Base-by-base conservation (phyloP, 1,284 basidiomycete genomes). In the Ustilago vetiveriae region DNA sequence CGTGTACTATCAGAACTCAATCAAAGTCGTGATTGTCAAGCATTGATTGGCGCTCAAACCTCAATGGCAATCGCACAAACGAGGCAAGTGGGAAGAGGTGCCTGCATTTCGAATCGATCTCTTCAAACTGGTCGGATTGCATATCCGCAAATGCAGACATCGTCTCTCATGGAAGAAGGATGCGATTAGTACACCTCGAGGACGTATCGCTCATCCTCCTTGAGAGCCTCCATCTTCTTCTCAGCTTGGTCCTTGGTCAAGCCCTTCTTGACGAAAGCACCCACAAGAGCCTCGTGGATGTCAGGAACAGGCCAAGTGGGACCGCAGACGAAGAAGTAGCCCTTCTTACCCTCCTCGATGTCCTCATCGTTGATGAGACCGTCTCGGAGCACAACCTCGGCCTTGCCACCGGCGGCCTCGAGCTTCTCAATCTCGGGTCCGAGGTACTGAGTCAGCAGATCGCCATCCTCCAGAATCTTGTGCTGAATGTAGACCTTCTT, bases 221-320 rank as follows among this genome's bases (percentile, higher is more conserved):
- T 98, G 78, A 98, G 84, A 57, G 88, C 86, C 84, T 98, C 94
- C 42, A 98, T 84, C 83, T 90, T 92, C 59, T 88, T 87, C 56
- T 90, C 92, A 3, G 95, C 96, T 54, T 85, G 83, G 66, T 88
- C 86, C 48, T 86, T 84, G 16, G 88, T 86, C 81, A 88, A 85
- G 23, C 89, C 89, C 64, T 89, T 88, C 81, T 89, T 62, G 33
- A 87, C 86, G 64, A 97, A 85, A 2, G 92, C 89, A 30, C 87
- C 87, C 17, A 94, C 89, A 44, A 99, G 86, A 1, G 94, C 92
- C 83, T 95, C 91, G 79, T 91, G 95, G 14, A 98, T 92, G 79
- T 98, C 96, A 6, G 95, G 94, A 16, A 98, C 94, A 23, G 95
- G 95, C 94, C 94, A 97, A 23, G 94, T 97, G 27, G 94, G 94